Evolutionary conservation across 2,329 filamentous ascomycete genomes (phyloP).

Genomic region (Stagonosporopsis tanaceti): DNA sequence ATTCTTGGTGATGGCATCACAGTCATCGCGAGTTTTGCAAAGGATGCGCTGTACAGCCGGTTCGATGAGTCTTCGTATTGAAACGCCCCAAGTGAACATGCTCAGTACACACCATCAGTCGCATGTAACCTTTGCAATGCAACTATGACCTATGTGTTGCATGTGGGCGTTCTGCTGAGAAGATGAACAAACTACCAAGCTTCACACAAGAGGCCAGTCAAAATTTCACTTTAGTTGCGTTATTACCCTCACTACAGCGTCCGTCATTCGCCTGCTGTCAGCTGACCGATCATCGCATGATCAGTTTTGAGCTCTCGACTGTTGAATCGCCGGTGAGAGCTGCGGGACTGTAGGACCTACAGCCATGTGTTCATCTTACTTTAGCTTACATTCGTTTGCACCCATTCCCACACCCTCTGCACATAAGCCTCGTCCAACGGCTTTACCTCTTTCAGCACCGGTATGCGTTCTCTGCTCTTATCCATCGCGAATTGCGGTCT

Average conservation of each 20-base stretch:
- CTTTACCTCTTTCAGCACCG: slow-evolving; percentile 46
- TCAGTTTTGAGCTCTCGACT: background rate
- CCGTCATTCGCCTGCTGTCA: slow-evolving; percentile 4
- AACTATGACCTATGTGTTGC: background rate
- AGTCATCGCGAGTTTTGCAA: background rate
- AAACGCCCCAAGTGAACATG: background rate
- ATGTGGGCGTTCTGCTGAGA: background rate
- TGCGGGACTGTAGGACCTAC: background rate
- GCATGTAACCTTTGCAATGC: slow-evolving; percentile 1
- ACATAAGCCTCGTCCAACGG: slow-evolving; percentile 56
- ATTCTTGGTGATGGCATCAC: background rate
- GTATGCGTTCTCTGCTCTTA: slow-evolving; percentile 45
- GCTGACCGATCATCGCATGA: background rate
- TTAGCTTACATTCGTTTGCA: slow-evolving; percentile 29
- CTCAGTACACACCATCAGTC: background rate
- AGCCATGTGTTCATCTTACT: slow-evolving; percentile 5
- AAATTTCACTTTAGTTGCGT: background rate
- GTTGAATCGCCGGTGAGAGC: slow-evolving; percentile 30
- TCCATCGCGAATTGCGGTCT: slow-evolving; percentile 45
- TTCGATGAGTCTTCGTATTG: slow-evolving; percentile 1
- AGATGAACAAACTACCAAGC: background rate
- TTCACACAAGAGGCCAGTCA: background rate
- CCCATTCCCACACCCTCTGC: slow-evolving; percentile 54
- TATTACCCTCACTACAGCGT: background rate
- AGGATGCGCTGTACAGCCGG: background rate